Evolutionary conservation across 495 filamentous ascomycete genomes (phyloP), one percentile per base, ranked within the genome.

Genomic region (Penicillium cinerascens): DNA sequence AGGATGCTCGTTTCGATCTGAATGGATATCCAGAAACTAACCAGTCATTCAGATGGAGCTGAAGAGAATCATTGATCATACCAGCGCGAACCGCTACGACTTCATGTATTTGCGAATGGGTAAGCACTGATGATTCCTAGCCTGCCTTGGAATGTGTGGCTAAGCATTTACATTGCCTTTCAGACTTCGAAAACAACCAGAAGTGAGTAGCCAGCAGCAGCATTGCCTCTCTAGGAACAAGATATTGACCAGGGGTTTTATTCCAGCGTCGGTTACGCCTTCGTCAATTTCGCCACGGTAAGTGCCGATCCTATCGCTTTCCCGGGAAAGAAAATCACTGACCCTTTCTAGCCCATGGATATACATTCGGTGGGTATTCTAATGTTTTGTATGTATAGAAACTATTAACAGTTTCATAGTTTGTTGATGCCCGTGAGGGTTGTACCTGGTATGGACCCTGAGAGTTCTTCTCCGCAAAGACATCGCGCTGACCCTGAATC

Each of bases 61-160:
- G 16, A 93, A 92, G 70, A 65, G 73, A 0, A 85, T 95, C 54
- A 71, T 97, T 17, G 87, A 97, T 65, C 78, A 87, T 58, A 86
- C 83, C 11, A 89, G 84, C 69, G 79, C 77, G 64, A 88, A 88
- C 35, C 84, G 84, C 55, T 97, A 92, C 63, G 91, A 97, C 61
- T 98, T 97, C 70, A 82, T 95, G 74, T 98, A 98, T 69, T 70
- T 97, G 52, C 88, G 93, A 23, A 97, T 97, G 66, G 86, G 82
- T 82, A 66, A 56, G 70, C 16, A 15, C 13, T 33, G 9, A 33
- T 33, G 29, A 15, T 1, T 33, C 29, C 29, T 10, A 10, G 11
- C 29, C 8, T 1, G 26, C 27, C 42, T 40, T 18, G 22, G 22
- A 16, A 16, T 42, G 16, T 29, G 15, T 17, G 4, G 11, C 41